phyloP scores from a whole-genome alignment of 306 rosid genomes.

The Boehmeria nivea region DNA sequence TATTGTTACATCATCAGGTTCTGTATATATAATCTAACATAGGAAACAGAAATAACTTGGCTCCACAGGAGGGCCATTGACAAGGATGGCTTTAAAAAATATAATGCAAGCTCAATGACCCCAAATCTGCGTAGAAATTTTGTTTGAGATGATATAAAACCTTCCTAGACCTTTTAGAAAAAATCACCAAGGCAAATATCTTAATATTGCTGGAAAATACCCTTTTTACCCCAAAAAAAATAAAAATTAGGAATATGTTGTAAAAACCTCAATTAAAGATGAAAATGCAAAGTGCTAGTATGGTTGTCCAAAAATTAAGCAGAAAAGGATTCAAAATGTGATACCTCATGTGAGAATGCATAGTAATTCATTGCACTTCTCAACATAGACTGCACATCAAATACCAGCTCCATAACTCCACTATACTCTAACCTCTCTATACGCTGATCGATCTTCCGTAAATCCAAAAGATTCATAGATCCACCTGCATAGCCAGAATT shows the following conservation, averaged over 20 bases:
- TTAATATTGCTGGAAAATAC: too few relatives aligned
- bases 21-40: slow-evolving; percentile 7
- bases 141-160: too few relatives aligned
- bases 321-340: slow-evolving; percentile 17
- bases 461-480: slow-evolving; percentile 60
- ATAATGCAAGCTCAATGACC: too few relatives aligned
- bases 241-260: background rate
- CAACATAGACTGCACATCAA: slow-evolving; percentile 86
- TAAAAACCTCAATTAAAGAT: background rate
- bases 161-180: too few relatives aligned
- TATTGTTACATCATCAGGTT: slow-evolving; percentile 18
- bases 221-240: background rate
- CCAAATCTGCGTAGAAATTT: too few relatives aligned
- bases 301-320: background rate
- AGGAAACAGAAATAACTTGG: too few relatives aligned
- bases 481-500: slow-evolving; percentile 56
- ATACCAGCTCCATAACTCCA: slow-evolving; percentile 82
- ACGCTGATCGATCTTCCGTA: slow-evolving; percentile 78
- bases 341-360: slow-evolving; percentile 80
- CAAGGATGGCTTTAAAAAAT: too few relatives aligned
- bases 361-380: slow-evolving; percentile 75
- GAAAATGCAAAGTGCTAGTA: slow-evolving; percentile 7
- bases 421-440: slow-evolving; percentile 75
- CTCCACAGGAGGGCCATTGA: too few relatives aligned
- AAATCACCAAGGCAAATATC: too few relatives aligned